These are phyloP conservation scores for Claviceps sp. DNA, from an alignment of 2,329 filamentous ascomycete species.

Conservation along the genomic window DNA sequence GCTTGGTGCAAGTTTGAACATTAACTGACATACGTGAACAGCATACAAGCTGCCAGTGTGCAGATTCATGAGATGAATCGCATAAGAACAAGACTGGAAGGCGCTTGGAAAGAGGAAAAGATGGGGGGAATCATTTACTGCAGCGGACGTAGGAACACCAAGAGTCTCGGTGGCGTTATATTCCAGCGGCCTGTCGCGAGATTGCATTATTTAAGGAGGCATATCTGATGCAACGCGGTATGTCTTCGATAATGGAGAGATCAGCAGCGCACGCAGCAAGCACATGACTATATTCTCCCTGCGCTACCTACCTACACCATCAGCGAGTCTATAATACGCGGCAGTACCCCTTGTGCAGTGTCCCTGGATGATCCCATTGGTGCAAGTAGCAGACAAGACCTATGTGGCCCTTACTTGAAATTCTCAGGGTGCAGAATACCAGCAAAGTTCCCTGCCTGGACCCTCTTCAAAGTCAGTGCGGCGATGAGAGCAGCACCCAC, in stretches of 20 bases:
- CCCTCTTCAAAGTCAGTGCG: conserved; percentile 50
- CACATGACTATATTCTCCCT: not conserved
- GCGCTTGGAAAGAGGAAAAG: not conserved
- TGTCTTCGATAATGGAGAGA: not conserved
- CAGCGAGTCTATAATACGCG: not conserved
- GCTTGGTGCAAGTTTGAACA: not conserved
- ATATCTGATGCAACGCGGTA: not conserved
- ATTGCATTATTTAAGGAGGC: not conserved
- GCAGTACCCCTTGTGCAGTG: not conserved
- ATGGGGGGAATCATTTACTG: no score
- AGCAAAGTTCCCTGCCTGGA: conserved; percentile 47
- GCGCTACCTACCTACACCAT: not conserved
- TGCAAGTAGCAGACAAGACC: no score
- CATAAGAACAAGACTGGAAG: not conserved
- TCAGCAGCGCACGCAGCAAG: not conserved
- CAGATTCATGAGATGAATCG: no score
- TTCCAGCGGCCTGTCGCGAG: not conserved
- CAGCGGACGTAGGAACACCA: no score
- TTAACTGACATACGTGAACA: not conserved
- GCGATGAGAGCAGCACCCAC: conserved; percentile 96
- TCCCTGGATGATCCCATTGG: no score
- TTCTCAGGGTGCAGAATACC: conserved; percentile 54
- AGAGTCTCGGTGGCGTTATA: not conserved
- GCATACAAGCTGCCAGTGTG: no score
- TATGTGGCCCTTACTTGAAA: conserved; percentile 23